Conservation (phyloP, 225 moss, liverwort and hornwort species). For the Climacium dendroides region DNA sequence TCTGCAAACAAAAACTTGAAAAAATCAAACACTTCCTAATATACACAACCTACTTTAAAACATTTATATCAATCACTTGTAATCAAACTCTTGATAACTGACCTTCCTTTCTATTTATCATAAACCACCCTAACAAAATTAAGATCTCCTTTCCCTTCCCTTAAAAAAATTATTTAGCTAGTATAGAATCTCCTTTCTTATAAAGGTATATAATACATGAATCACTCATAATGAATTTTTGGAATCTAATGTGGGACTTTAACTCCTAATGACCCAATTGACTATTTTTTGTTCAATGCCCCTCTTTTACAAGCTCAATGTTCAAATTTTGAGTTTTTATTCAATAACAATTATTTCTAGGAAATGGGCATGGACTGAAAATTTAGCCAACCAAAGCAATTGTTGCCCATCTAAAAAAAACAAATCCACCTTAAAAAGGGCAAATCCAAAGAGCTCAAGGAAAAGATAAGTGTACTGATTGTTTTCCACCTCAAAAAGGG, state of each 20-base stretch:
- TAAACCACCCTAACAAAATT: not conserved
- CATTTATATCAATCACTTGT: rapidly evolving
- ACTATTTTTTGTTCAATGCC: too few relatives aligned
- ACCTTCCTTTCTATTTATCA: not conserved
- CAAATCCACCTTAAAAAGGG: too few relatives aligned
- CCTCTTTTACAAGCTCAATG: too few relatives aligned
- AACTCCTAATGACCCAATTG: too few relatives aligned
- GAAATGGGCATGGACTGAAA: too few relatives aligned
- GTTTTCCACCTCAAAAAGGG: too few relatives aligned
- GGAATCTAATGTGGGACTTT: rapidly evolving
- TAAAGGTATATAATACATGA: rapidly evolving
- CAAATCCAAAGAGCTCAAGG: too few relatives aligned
- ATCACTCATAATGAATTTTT: not conserved
- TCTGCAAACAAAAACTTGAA: not conserved
- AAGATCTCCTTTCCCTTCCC: rapidly evolving
- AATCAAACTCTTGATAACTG: not conserved
- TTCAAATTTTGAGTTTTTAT: too few relatives aligned
- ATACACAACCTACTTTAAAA: not conserved
- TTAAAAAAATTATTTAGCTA: not conserved
- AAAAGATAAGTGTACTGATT: too few relatives aligned
- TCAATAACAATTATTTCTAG: too few relatives aligned
- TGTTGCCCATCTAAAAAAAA: too few relatives aligned
- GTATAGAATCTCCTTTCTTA: not conserved
- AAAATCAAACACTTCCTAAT: not conserved
- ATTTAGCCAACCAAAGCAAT: too few relatives aligned